Conservation (phyloP, 768 basidiomycete species). For the Boletales sp. region DNA sequence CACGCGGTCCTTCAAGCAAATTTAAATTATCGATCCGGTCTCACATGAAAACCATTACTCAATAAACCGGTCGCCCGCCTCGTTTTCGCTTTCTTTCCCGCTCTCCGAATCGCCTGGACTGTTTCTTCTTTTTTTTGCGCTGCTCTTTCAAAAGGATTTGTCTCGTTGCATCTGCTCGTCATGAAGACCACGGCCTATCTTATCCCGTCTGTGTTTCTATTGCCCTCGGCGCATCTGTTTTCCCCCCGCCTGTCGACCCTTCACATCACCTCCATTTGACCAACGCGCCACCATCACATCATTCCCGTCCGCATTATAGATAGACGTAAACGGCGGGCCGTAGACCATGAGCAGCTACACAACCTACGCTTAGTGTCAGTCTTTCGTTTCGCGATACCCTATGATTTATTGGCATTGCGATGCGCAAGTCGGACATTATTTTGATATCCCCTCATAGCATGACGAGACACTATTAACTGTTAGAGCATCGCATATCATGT, state of each 20-base stretch:
- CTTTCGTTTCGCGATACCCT: slow-evolving; percentile 54
- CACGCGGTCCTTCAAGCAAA: slow-evolving; percentile 10
- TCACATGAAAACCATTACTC: slow-evolving; percentile 24
- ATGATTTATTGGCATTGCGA: slow-evolving; percentile 43
- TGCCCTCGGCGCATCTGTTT: slow-evolving; percentile 30
- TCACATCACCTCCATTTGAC: slow-evolving; percentile 2
- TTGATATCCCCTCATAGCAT: slow-evolving; percentile 38
- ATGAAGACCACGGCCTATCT: slow-evolving; percentile 42
- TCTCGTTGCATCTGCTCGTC: slow-evolving; percentile 54
- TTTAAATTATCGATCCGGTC: slow-evolving; percentile 15
- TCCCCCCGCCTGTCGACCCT: slow-evolving; percentile 1
- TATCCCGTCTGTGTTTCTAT: slow-evolving; percentile 40
- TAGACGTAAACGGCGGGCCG: slow-evolving; percentile 44
- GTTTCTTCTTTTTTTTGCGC: slow-evolving; percentile 36
- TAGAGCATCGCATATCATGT: slow-evolving; percentile 67
- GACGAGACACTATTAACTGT: slow-evolving; percentile 58
- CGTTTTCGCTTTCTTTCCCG: slow-evolving; percentile 25
- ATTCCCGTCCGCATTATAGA: slow-evolving; percentile 33
- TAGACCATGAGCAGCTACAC: slow-evolving; percentile 44
- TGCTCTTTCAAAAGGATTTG: slow-evolving; percentile 60
- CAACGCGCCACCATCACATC: slow-evolving; percentile 26
- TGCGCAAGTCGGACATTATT: slow-evolving; percentile 45
- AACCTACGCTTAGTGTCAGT: slow-evolving; percentile 38
- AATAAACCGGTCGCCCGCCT: slow-evolving; percentile 13
- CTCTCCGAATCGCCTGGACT: slow-evolving; percentile 37